Conservation (phyloP, 1,284 basidiomycete species). For the Sphaerobolus stellatus region DNA sequence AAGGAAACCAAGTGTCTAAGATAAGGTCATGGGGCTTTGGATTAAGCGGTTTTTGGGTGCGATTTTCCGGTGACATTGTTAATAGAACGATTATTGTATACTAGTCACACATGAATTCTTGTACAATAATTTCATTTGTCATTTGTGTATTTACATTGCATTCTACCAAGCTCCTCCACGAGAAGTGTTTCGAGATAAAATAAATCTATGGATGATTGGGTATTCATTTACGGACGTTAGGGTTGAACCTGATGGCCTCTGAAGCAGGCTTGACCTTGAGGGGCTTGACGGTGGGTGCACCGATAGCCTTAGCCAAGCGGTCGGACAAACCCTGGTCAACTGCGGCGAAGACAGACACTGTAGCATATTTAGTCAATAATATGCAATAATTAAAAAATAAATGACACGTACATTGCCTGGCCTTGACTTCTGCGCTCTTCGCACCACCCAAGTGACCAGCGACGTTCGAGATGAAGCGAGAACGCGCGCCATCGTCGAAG, state of each 20-base stretch:
- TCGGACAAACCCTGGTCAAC: conserved; percentile 72
- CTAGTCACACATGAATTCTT: too few species aligned
- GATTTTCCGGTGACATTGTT: too few species aligned
- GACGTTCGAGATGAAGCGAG: conserved; percentile 76
- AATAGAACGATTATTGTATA: too few species aligned
- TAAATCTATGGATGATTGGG: too few species aligned
- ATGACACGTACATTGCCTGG: conserved; percentile 59
- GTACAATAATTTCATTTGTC: too few species aligned
- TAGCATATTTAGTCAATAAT: background rate
- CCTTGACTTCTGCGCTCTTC: conserved; percentile 65
- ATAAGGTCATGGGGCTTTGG: too few species aligned
- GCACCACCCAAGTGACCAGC: conserved; percentile 69
- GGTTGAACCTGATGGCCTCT: conserved; percentile 56
- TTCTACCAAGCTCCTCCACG: background rate
- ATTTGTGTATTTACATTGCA: too few species aligned
- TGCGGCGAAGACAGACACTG: conserved; percentile 79
- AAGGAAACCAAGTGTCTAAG: too few species aligned
- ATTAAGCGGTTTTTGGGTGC: too few species aligned
- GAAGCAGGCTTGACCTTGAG: conserved; percentile 62
- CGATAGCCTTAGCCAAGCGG: conserved; percentile 73
- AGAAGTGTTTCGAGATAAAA: background rate
- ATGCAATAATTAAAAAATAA: background rate
- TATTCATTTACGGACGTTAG: conserved; percentile 6
- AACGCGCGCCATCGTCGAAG: conserved; percentile 65
- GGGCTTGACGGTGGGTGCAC: conserved; percentile 55